Evolutionary conservation across 805 yeast species (phyloP), one percentile per base, ranked within the genome.

Genomic region (Soucietia sequanensis): DNA sequence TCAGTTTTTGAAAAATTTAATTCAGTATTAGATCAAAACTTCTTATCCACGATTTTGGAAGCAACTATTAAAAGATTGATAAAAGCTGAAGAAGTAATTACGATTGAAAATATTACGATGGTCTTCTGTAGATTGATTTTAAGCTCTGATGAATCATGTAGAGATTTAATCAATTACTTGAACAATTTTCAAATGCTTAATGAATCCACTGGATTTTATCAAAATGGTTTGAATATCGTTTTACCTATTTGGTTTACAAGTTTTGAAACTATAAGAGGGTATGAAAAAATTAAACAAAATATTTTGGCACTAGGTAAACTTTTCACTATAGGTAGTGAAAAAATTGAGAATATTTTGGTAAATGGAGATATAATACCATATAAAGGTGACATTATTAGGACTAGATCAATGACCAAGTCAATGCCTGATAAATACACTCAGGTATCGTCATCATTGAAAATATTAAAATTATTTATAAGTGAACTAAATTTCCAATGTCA

Each of bases 201-300:
- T 12, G 62, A 62, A 3, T 36, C 41, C 15, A 41, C 50, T 3
- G 47, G 25, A 6, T 30, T 42, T 12, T 39, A 42, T 5, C 49
- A 44, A 27, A 47, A 68, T 17, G 81, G 84, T 1, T 62, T 89
- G 7, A 63, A 64, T 16, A 58, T 72, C 3, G 76, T 87, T 1
- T 55, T 91, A 33, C 81, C 82, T 2, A 81, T 84, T 33, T 93
- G 98, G 98, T 72, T 91, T 31, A 78, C 76, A 17, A 75, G 87
- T 2, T 90, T 87, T 58, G 91, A 86, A 47, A 78, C 82, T 2
- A 75, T 90, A 25, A 70, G 91, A 40, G 96, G 97, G 0, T 80
- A 73, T 37, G 84, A 80, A 18, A 78, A 78, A 38, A 87, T 90
- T 31, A 70, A 76, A 42, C 78, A 68, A 28, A 78, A 77, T 48